Conservation (phyloP, 2,329 filamentous ascomycete genomes). For the Calonectria montana region DNA sequence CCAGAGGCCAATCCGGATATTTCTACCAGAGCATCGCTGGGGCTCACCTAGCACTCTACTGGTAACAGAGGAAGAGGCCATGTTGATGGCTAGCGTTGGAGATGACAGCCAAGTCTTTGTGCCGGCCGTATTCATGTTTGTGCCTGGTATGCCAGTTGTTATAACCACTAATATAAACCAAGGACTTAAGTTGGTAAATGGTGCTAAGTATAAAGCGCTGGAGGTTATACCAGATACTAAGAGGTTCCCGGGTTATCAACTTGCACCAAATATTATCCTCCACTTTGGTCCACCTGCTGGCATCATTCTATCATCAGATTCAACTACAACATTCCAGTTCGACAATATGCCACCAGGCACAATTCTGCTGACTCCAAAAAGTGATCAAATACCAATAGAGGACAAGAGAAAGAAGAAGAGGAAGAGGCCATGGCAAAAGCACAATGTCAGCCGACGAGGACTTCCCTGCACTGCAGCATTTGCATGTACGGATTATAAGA, state of each 20-base stretch:
- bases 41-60: not conserved
- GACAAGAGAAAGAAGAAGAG: not conserved
- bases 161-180: not conserved
- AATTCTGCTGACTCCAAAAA: not conserved
- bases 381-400: not conserved
- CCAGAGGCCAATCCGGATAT: not conserved
- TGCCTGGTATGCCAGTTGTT: not conserved
- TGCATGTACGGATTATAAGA: not conserved
- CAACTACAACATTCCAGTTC: not conserved
- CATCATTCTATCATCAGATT: not conserved
- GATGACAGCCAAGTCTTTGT: not conserved
- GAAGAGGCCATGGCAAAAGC: not conserved
- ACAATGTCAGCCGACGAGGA: not conserved
- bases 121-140: not conserved
- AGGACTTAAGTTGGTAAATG: not conserved
- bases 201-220: not conserved
- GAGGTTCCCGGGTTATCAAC: not conserved
- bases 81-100: not conserved
- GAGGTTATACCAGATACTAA: not conserved
- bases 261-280: not conserved
- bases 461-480: not conserved
- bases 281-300: not conserved
- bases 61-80: not conserved
- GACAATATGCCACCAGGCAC: not conserved
- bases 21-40: not conserved